phyloP scores from a whole-genome alignment of 2,329 filamentous ascomycete species.

The Rutstroemia sydowiana region DNA sequence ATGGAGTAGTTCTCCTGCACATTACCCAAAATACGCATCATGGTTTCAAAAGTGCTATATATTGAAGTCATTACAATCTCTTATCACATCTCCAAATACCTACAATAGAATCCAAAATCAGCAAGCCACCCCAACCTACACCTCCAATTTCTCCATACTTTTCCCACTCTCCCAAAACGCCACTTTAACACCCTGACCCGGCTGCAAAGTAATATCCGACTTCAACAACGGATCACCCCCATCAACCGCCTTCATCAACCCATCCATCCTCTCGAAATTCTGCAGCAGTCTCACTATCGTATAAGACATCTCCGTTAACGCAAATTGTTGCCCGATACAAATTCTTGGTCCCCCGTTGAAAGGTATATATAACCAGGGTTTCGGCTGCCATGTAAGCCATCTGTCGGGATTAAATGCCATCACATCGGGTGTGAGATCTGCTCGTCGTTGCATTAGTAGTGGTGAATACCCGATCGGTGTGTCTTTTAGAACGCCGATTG shows the following conservation, averaged over 20 bases:
- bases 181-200: conserved; percentile 50
- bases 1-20: too few relatives aligned
- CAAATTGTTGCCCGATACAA: conserved; percentile 76
- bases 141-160: background rate
- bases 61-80: too few relatives aligned
- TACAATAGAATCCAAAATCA: background rate
- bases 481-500: conserved; percentile 59
- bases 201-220: conserved; percentile 53
- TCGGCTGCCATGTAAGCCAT: conserved; percentile 57
- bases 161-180: conserved; percentile 42
- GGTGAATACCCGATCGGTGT: conserved; percentile 60
- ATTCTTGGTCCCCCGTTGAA: conserved; percentile 70
- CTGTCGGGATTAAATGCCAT: conserved; percentile 56
- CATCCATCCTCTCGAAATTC: conserved; percentile 57
- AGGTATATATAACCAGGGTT: conserved; percentile 64
- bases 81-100: too few relatives aligned
- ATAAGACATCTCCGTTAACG: conserved; percentile 69
- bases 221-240: conserved; percentile 46
- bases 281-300: conserved; percentile 67
- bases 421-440: conserved; percentile 50
- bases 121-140: background rate
- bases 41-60: too few relatives aligned
- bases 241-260: conserved; percentile 47
- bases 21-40: too few relatives aligned
- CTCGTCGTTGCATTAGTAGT: conserved; percentile 65